Percentiles rank a stretch among this genome's conserved stretches.
Evolutionary conservation across 2,329 filamentous ascomycete species (phyloP).

Genomic region (Pestalotiopsis sp.): DNA sequence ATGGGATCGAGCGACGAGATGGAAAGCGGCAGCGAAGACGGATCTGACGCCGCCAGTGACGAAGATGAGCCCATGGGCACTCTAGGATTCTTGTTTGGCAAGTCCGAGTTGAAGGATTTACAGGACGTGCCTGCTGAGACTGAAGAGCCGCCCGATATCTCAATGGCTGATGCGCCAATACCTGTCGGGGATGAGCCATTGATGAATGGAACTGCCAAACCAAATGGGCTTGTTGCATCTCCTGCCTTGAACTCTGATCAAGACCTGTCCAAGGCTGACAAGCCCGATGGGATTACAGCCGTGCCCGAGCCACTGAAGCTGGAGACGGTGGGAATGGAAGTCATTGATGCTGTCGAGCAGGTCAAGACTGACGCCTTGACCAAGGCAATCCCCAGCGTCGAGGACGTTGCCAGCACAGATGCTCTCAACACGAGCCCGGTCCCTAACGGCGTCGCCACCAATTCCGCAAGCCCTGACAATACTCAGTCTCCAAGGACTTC

Average conservation of each 20-base stretch:
- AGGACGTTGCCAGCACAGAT: constrained; percentile 24
- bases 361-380: constrained; percentile 16
- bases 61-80: constrained; percentile 47
- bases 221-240: neutral
- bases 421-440: constrained; percentile 41
- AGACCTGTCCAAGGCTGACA: constrained; percentile 20
- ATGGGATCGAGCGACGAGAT: constrained; percentile 59
- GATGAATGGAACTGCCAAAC: neutral
- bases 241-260: neutral
- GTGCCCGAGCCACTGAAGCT: constrained; percentile 22
- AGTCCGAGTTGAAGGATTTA: constrained; percentile 58
- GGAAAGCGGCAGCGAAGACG: constrained; percentile 49
- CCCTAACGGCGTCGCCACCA: constrained; percentile 43
- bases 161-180: constrained; percentile 35
- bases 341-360: constrained; percentile 25
- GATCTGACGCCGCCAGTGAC: constrained; percentile 41
- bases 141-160: constrained; percentile 29
- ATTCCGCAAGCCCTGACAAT: constrained; percentile 43
- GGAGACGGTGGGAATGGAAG: constrained; percentile 26
- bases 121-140: constrained; percentile 38
- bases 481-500: constrained; percentile 52
- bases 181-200: constrained; percentile 11
- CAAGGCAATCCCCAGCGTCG: constrained; percentile 25
- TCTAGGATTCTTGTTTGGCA: constrained; percentile 61
- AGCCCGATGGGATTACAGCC: constrained; percentile 18